phyloP scores from a whole-genome alignment of 257 asterid genomes.

The Solanum bulbocastanum region DNA sequence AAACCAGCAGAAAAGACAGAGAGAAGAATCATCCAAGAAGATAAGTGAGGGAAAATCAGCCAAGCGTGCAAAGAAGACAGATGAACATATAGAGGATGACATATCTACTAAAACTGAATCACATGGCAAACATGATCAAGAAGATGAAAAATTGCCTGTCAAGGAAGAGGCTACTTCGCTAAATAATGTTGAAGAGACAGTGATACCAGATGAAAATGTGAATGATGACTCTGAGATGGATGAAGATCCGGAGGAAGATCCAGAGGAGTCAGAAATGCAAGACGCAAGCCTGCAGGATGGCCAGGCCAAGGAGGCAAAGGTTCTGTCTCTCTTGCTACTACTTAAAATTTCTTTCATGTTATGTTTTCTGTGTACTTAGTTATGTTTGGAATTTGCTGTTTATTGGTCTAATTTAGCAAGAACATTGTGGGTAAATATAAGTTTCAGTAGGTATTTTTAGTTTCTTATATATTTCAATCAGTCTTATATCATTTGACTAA shows the following conservation, averaged over 20 bases:
- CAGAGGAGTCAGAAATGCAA: constrained; percentile 43
- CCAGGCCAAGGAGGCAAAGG: constrained; percentile 38
- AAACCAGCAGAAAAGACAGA: constrained; percentile 61
- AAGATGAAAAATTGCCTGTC: constrained; percentile 11
- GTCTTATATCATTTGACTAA: background rate
- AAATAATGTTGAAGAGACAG: constrained; percentile 23
- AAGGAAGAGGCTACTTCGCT: constrained; percentile 27
- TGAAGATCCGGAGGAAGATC: constrained; percentile 47
- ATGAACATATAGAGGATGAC: constrained; percentile 19
- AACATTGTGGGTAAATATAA: background rate
- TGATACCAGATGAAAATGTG: constrained; percentile 8
- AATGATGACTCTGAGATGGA: constrained; percentile 26
- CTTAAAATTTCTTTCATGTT: background rate
- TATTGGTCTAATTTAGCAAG: background rate
- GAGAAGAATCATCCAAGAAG: constrained; percentile 46
- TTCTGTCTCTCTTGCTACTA: background rate
- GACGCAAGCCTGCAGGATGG: constrained; percentile 31
- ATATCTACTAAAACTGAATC: constrained; percentile 13
- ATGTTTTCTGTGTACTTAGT: background rate
- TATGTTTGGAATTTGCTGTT: background rate
- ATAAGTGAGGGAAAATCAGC: constrained; percentile 35
- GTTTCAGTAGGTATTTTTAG: background rate
- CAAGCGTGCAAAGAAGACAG: constrained; percentile 57
- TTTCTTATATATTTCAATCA: background rate
- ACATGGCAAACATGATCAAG: constrained; percentile 5